Evolutionary conservation across 495 filamentous ascomycete species (phyloP).

Genomic region (Xanthoparmelia taractica): DNA sequence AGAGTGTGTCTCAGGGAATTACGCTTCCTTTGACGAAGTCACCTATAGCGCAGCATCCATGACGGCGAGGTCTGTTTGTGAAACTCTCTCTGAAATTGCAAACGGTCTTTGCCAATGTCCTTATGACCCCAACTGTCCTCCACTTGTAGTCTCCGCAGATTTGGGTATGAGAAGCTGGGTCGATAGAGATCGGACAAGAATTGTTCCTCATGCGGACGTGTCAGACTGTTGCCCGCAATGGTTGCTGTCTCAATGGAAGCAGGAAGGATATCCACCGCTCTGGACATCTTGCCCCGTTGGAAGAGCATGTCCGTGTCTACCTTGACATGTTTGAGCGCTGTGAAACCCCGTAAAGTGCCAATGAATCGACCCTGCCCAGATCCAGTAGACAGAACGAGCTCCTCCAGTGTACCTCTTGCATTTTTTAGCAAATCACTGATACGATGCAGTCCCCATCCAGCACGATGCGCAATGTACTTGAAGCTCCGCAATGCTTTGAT

Average conservation of each 20-base stretch:
- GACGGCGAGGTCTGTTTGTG: slow-evolving; percentile 20
- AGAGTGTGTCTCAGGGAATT: background rate
- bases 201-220: slow-evolving; percentile 16
- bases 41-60: slow-evolving; percentile 23
- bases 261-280: slow-evolving; percentile 21
- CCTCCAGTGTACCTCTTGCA: slow-evolving; percentile 17
- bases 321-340: slow-evolving; percentile 18
- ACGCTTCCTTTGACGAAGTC: background rate
- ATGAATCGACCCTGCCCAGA: slow-evolving; percentile 19
- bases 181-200: slow-evolving; percentile 23
- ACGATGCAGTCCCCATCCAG: slow-evolving; percentile 20
- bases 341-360: slow-evolving; percentile 20
- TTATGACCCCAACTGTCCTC: slow-evolving; percentile 22
- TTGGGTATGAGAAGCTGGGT: slow-evolving; percentile 18
- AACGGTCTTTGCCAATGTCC: slow-evolving; percentile 21
- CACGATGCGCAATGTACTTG: slow-evolving; percentile 22
- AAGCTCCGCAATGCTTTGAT: slow-evolving; percentile 16
- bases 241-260: slow-evolving; percentile 22
- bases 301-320: slow-evolving; percentile 23
- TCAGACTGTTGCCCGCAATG: slow-evolving; percentile 21
- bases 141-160: slow-evolving; percentile 13
- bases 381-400: slow-evolving; percentile 20
- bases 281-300: slow-evolving; percentile 19
- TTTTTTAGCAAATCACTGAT: slow-evolving; percentile 18
- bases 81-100: slow-evolving; percentile 24